phyloP scores from a whole-genome alignment of 176 grass and related monocot species.

The Oryza brachyantha region DNA sequence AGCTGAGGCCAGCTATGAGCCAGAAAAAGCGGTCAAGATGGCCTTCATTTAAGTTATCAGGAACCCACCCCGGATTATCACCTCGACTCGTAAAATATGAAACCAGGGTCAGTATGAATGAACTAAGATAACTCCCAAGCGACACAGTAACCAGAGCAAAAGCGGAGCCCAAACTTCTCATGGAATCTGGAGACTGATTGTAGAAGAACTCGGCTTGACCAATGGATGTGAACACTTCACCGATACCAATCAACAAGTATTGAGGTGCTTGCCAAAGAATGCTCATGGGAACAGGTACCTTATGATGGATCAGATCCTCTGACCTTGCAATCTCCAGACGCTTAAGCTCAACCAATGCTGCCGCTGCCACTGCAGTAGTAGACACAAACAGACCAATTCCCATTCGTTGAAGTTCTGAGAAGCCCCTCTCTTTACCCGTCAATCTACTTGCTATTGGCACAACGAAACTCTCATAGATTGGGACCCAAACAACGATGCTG shows the following conservation, averaged over 20 bases:
- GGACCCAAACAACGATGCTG: slow-evolving; percentile 56
- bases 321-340: slow-evolving; percentile 63
- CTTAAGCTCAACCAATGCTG: slow-evolving; percentile 68
- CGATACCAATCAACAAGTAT: slow-evolving; percentile 66
- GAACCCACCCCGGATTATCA: slow-evolving; percentile 62
- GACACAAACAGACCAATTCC: slow-evolving; percentile 78
- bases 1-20: slow-evolving; percentile 66
- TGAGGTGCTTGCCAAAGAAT: slow-evolving; percentile 88
- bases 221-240: slow-evolving; percentile 67
- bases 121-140: slow-evolving; percentile 73
- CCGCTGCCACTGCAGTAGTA: slow-evolving; percentile 50
- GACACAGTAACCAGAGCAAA: slow-evolving; percentile 69
- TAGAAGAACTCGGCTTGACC: slow-evolving; percentile 83
- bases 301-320: slow-evolving; percentile 48
- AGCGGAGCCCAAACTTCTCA: slow-evolving; percentile 75
- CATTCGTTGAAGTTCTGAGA: slow-evolving; percentile 73
- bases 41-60: slow-evolving; percentile 91
- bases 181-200: slow-evolving; percentile 75
- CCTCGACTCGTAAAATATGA: slow-evolving; percentile 46
- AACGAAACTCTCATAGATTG: slow-evolving; percentile 68
- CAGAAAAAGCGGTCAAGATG: slow-evolving; percentile 85
- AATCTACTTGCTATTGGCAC: slow-evolving; percentile 66
- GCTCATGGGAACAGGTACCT: slow-evolving; percentile 64
- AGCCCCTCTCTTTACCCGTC: slow-evolving; percentile 77
- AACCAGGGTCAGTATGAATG: slow-evolving; percentile 67